Evolutionary conservation across 225 moss, liverwort and hornwort genomes (phyloP), one percentile per base, ranked within the genome.

Genomic region (Sphagnum contortum): DNA sequence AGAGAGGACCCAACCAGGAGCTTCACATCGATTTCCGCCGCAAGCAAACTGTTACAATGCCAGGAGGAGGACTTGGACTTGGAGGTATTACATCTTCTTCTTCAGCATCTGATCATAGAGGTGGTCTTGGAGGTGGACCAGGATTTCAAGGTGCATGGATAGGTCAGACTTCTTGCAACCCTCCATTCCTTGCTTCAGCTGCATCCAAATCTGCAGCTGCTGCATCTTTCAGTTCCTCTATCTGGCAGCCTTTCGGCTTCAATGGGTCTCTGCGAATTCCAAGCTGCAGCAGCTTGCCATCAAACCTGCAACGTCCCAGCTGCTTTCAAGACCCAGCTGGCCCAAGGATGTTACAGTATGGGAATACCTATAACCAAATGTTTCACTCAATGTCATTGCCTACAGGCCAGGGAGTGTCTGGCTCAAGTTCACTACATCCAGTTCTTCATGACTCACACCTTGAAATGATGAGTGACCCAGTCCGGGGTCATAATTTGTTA

Each of bases 21-120:
- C 93, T 98, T 44, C 91, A 89, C 73, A 98, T 98, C 57, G 93
- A 91, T 62, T 98, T 98, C 68, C 91, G 93, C 44, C 79, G 89
- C 13, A 88, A 81, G 60, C 91, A 92, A 71, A 77, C 80, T 9
- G 59, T 81, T 47, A 29, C 29, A 29, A 29, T 29, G 29, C 74
- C 87, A 11, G 86, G 83, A 47, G 80, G 86, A 48, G 29, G 29
- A 29, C 29, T 29, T 29, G 29, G 29, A 29, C 29, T 29, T 29
- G 29, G 29, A 29, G 29, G 29, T 29, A 29, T 29, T 29, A 29
- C 29, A 29, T 29, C 29, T 29, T 29, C 29, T 29, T 68, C 88
- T 44, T 78, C 80, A 9, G 55, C 79, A 46, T 75, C 89, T 47
- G 87, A 86, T 29, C 29, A 29, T 29, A 29, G 29, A 29, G 29